Evolutionary conservation across 148 eudicot genomes (phyloP).

Genomic region (Chenopodium quinoa): DNA sequence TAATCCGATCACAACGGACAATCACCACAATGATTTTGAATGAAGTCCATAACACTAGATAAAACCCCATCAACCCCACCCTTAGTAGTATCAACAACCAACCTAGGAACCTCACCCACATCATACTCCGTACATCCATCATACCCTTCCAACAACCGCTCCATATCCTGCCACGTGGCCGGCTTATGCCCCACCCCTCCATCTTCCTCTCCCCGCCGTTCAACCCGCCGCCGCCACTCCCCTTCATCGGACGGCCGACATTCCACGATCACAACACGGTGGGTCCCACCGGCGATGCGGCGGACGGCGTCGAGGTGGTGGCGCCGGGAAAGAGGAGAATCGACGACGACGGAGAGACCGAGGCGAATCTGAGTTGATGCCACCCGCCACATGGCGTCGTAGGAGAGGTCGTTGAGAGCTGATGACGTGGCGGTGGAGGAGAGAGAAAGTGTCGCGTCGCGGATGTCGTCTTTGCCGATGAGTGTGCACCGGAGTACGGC

Average conservation of each 20-base stretch:
- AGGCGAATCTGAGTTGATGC: slow-evolving; percentile 48
- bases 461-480: slow-evolving; percentile 75
- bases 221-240: slow-evolving; percentile 44
- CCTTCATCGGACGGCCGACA: slow-evolving; percentile 42
- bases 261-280: slow-evolving; percentile 45
- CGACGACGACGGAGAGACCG: slow-evolving; percentile 59
- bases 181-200: slow-evolving; percentile 71
- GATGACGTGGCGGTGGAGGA: slow-evolving; percentile 23
- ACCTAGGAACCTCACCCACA: slow-evolving; percentile 51
- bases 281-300: slow-evolving; percentile 31
- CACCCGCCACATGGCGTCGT: slow-evolving; percentile 53
- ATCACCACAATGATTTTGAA: slow-evolving; percentile 21
- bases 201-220: slow-evolving; percentile 35
- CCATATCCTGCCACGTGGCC: slow-evolving; percentile 60
- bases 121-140: slow-evolving; percentile 70
- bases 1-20: neutral
- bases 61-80: slow-evolving; percentile 33
- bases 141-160: slow-evolving; percentile 52
- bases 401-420: slow-evolving; percentile 54
- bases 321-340: slow-evolving; percentile 68
- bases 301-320: slow-evolving; percentile 46
- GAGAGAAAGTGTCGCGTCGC: slow-evolving; percentile 44
- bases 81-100: slow-evolving; percentile 69
- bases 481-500: slow-evolving; percentile 50
- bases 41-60: slow-evolving; percentile 38